Evolutionary conservation across 1,139 yeast species (phyloP), one percentile per base, ranked within the genome.

Genomic region (Candida tropicalis): DNA sequence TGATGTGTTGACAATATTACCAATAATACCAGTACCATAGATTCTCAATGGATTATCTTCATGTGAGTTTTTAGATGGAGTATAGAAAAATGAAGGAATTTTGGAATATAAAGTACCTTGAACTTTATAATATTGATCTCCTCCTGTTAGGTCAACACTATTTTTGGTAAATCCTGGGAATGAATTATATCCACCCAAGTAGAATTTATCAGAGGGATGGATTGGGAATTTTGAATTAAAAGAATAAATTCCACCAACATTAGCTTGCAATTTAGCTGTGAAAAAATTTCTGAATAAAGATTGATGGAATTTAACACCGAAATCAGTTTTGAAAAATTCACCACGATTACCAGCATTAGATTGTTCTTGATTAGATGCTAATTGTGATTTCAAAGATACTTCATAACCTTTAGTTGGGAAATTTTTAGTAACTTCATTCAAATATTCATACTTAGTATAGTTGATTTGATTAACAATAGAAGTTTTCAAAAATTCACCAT

Each of bases 121-220:
- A 8, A 65, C 35, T 49, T 66, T 69, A 56, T 59, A 70, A 54
- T 59, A 73, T 51, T 70, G 75, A 32, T 58, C 54, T 9, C 75
- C 81, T 17, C 82, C 82, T 24, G 54, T 49, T 17, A 60, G 51
- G 40, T 68, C 66, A 36, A 73, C 56, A 2, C 72, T 54, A 52
- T 73, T 73, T 45, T 64, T 65, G 9, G 63, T 50, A 47, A 70
- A 73, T 0, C 79, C 79, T 41, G 58, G 57, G 50, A 75, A 67
- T 2, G 69, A 59, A 34, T 62, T 54, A 41, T 54, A 55, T 0
- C 79, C 80, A 9, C 80, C 79, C 44, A 77, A 63, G 52, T 76
- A 78, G 51, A 77, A 79, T 46, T 72, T 68, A 52, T 79, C 84
- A 10, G 71, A 57, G 5, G 62, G 54, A 47, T 75, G 80, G 17